These are phyloP conservation scores for Priceomyces medius DNA, from an alignment of 805 yeast species.

Conservation along the genomic window DNA sequence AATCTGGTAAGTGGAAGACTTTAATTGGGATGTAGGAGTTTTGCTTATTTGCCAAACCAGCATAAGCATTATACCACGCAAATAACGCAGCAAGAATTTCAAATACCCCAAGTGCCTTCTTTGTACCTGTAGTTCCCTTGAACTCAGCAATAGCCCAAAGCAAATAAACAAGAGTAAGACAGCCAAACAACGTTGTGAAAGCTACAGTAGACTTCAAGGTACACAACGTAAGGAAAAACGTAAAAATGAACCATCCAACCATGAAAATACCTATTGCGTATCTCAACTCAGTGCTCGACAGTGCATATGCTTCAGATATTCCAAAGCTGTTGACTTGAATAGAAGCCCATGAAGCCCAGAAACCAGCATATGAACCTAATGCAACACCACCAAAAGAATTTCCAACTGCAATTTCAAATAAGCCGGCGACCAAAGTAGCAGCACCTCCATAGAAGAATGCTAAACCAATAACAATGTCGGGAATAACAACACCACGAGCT, in stretches of 20 bases:
- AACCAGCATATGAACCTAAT: constrained; percentile 62
- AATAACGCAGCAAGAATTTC: constrained; percentile 41
- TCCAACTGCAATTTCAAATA: constrained; percentile 74
- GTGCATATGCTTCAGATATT: constrained; percentile 34
- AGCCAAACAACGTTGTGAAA: constrained; percentile 41
- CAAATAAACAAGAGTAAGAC: constrained; percentile 40
- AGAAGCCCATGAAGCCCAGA: constrained; percentile 76
- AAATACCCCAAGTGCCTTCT: constrained; percentile 43
- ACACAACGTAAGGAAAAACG: constrained; percentile 40
- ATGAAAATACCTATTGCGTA: constrained; percentile 40
- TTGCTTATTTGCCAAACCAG: constrained; percentile 54
- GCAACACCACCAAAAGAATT: constrained; percentile 76
- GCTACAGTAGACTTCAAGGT: constrained; percentile 45
- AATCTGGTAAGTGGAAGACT: constrained; percentile 52
- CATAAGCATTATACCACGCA: constrained; percentile 48
- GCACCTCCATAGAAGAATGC: constrained; percentile 74
- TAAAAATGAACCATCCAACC: constrained; percentile 45
- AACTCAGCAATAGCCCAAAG: constrained; percentile 41
- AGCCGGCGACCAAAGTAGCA: constrained; percentile 68
- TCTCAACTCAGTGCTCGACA: constrained; percentile 21
- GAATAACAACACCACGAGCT: constrained; percentile 65
- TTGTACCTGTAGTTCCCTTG: constrained; percentile 24
- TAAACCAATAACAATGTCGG: constrained; percentile 61
- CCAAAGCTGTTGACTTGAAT: constrained; percentile 43
- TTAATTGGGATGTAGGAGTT: constrained; percentile 57